Percentiles rank a stretch among this genome's conserved stretches.
phyloP scores from a whole-genome alignment of 768 basidiomycete genomes.

The Rhodotorula sphaerocarpa region DNA sequence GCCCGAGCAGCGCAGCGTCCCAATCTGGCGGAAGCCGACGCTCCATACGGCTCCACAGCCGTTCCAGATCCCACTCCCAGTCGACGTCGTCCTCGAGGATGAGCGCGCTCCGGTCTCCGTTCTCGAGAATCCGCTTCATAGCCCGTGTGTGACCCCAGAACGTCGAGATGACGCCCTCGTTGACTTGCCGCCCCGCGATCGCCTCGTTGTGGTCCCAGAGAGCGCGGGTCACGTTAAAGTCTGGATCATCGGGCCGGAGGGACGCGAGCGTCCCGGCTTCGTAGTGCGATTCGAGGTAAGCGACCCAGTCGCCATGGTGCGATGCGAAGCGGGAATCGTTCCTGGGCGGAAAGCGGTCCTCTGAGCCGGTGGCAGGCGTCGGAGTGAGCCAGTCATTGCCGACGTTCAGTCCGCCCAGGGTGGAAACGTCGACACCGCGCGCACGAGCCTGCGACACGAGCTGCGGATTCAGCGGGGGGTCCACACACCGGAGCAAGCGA shows the following conservation, averaged over 20 bases:
- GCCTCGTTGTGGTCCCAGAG: slow-evolving; percentile 36
- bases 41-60: slow-evolving; percentile 38
- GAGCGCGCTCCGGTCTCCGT: slow-evolving; percentile 32
- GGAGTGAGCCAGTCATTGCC: slow-evolving; percentile 33
- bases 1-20: slow-evolving; percentile 36
- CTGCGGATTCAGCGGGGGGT: too few species aligned
- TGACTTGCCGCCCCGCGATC: slow-evolving; percentile 34
- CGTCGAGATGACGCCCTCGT: slow-evolving; percentile 38
- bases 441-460: slow-evolving; percentile 4
- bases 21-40: slow-evolving; percentile 31
- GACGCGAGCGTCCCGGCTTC: slow-evolving; percentile 7
- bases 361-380: slow-evolving; percentile 1
- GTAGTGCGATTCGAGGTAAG: slow-evolving; percentile 31
- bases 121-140: slow-evolving; percentile 35
- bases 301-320: slow-evolving; percentile 32
- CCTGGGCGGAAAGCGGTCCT: slow-evolving; percentile 12
- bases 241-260: slow-evolving; percentile 20
- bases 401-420: slow-evolving; percentile 27
- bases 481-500: not conserved
- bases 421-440: not conserved
- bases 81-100: slow-evolving; percentile 40
- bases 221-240: slow-evolving; percentile 23
- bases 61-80: slow-evolving; percentile 40
- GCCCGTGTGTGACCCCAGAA: slow-evolving; percentile 38
- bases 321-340: slow-evolving; percentile 1